Evolutionary conservation across 2,329 filamentous ascomycete species (phyloP), one percentile per base, ranked within the genome.

Genomic region (Apiospora phragmitis): DNA sequence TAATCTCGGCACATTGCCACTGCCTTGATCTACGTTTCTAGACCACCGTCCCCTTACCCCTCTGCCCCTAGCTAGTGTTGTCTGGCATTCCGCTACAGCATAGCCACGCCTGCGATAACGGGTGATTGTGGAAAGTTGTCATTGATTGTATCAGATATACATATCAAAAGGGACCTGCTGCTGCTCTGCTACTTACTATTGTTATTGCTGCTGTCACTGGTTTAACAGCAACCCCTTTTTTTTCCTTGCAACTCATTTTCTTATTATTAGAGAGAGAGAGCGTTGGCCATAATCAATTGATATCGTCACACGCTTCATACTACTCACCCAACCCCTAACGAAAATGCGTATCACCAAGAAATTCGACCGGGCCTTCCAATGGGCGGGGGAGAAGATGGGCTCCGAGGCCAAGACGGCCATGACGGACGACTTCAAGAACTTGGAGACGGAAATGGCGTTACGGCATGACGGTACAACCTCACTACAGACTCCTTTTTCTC

Each of bases 371-470:
- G 92, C 97, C 86, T 97, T 95, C 86, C 95, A 98, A 92, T 98
- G 95, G 95, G 94, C 95, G 47, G 94, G 94, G 76, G 95, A 98
- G 85, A 94, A 95, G 84, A 97, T 98, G 93, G 95, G 95, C 77
- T 90, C 90, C 74, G 95, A 98, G 83, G 89, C 91, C 83, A 96
- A 94, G 84, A 98, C 95, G 12, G 90, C 87, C 80, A 90, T 94
- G 74, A 93, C 94, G 0, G 94, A 98, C 68, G 93, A 98, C 78
- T 98, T 98, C 88, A 97, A 93, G 84, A 89, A 89, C 72, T 85
- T 98, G 77, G 95, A 98, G 83, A 86, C 89, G 70, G 95, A 98
- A 83, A 98, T 98, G 94, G 87, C 89, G 71, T 86, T 97, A 77
- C 90, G 95, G 73, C 92, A 97, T 75, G 93, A 97, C 75, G 95